Evolutionary conservation across 2,329 filamentous ascomycete genomes (phyloP).

Genomic region (Colletotrichum liaoningense): DNA sequence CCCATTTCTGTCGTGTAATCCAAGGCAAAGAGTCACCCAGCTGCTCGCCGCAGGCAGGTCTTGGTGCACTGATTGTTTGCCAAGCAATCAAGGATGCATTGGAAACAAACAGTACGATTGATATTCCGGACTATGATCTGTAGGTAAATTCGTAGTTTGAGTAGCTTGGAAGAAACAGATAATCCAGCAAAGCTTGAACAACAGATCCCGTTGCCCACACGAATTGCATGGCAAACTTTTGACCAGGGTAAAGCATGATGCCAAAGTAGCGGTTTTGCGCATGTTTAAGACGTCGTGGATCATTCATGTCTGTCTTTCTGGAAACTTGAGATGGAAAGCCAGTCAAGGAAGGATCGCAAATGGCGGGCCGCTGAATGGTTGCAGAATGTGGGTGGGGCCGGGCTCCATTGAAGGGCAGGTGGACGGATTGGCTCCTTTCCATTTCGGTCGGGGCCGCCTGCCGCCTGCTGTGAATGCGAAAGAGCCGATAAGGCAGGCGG

Average conservation of each 20-base stretch:
- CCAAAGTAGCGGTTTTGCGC: too few species aligned
- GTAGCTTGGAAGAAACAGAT: neutral
- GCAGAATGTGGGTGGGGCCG: neutral
- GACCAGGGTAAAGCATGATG: too few species aligned
- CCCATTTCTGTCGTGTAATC: constrained; percentile 63
- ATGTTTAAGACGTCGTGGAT: neutral
- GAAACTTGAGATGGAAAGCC: too few species aligned
- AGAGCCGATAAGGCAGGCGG: neutral
- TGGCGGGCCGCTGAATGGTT: neutral
- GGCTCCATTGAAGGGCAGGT: neutral
- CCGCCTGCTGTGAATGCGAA: neutral
- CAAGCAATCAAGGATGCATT: constrained; percentile 61
- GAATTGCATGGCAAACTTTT: too few species aligned
- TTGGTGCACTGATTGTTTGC: constrained; percentile 63
- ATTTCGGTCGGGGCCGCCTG: neutral
- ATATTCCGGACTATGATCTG: constrained; percentile 35
- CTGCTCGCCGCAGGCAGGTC: constrained; percentile 60
- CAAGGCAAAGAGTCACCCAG: constrained; percentile 52
- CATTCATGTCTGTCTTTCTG: neutral
- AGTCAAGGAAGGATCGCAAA: neutral
- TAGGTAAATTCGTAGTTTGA: neutral
- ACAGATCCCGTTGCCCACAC: neutral
- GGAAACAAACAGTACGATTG: constrained; percentile 41
- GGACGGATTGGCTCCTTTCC: too few species aligned
- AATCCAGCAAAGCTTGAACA: neutral